Conservation (phyloP, 2,329 filamentous ascomycete genomes). For the Venturia effusa region DNA sequence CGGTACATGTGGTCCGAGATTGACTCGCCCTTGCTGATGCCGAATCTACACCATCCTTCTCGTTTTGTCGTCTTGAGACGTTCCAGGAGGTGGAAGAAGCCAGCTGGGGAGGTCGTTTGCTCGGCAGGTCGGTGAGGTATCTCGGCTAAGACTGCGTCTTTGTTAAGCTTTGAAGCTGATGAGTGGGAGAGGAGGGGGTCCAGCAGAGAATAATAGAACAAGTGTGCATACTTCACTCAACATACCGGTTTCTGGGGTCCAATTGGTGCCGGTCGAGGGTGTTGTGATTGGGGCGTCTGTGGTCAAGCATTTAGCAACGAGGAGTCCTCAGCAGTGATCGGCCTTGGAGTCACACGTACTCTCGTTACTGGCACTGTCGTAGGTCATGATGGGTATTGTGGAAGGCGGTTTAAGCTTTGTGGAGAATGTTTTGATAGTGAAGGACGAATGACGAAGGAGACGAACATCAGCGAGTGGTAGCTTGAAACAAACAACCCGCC, state of each 20-base stretch:
- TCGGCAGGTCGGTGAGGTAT: slow-evolving; percentile 49
- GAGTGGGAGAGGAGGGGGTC: neutral
- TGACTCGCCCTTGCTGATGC: slow-evolving; percentile 66
- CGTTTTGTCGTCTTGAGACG: slow-evolving; percentile 92
- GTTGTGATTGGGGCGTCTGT: neutral
- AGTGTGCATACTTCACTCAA: neutral
- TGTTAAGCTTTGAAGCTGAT: neutral
- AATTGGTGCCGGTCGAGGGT: neutral
- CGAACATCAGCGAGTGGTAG: neutral
- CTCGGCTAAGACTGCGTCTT: slow-evolving; percentile 20
- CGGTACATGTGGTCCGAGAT: slow-evolving; percentile 99
- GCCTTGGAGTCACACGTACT: neutral
- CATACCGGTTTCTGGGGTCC: slow-evolving; percentile 9
- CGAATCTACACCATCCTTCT: slow-evolving; percentile 89
- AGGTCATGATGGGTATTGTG: neutral
- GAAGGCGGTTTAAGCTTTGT: neutral
- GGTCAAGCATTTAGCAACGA: neutral
- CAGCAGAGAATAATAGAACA: neutral
- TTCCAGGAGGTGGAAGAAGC: slow-evolving; percentile 92
- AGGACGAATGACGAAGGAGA: neutral
- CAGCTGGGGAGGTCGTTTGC: slow-evolving; percentile 60
- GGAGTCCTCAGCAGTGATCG: neutral
- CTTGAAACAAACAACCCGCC: neutral
- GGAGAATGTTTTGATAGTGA: neutral
- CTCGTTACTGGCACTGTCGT: neutral